A percentile compares a stretch with the other conserved stretches of the same genome.
Conservation (phyloP, 768 basidiomycete species). For the Suillus subluteus region DNA sequence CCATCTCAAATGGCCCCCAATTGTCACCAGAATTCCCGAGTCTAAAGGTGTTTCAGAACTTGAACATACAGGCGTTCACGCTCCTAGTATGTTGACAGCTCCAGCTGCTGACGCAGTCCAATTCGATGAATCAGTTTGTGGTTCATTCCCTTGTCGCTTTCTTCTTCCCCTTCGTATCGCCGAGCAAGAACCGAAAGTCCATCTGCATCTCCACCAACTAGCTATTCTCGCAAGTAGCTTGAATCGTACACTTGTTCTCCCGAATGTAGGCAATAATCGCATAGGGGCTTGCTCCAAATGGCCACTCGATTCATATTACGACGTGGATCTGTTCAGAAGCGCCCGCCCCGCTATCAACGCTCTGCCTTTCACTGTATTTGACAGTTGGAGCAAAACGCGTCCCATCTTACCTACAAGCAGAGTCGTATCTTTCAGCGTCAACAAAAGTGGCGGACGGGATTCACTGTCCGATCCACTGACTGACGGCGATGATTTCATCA, state of each 20-base stretch:
- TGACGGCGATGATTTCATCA: slow-evolving; percentile 4
- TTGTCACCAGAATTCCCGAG: slow-evolving; percentile 40
- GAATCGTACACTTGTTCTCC: slow-evolving; percentile 61
- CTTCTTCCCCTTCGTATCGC: slow-evolving; percentile 52
- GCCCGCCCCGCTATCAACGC: slow-evolving; percentile 22
- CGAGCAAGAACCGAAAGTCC: slow-evolving; percentile 64
- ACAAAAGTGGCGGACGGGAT: slow-evolving; percentile 17
- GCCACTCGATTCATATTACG: slow-evolving; percentile 56
- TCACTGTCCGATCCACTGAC: background rate
- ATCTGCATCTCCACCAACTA: slow-evolving; percentile 57
- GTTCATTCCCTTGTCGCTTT: slow-evolving; percentile 41
- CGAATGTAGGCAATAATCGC: slow-evolving; percentile 60
- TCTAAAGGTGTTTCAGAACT: background rate
- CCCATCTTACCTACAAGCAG: slow-evolving; percentile 34
- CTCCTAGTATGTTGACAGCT: background rate
- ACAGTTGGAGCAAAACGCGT: slow-evolving; percentile 40
- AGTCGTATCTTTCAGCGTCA: slow-evolving; percentile 38
- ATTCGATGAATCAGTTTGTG: slow-evolving; percentile 29
- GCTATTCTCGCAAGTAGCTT: slow-evolving; percentile 49
- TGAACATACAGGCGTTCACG: background rate
- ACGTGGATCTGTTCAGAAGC: slow-evolving; percentile 25
- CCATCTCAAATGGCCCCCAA: slow-evolving; percentile 34
- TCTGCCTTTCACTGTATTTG: slow-evolving; percentile 41
- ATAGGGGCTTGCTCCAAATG: slow-evolving; percentile 54
- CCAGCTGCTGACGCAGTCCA: slow-evolving; percentile 9